Evolutionary conservation across 257 asterid genomes (phyloP).

Genomic region (Jasminum sambac): DNA sequence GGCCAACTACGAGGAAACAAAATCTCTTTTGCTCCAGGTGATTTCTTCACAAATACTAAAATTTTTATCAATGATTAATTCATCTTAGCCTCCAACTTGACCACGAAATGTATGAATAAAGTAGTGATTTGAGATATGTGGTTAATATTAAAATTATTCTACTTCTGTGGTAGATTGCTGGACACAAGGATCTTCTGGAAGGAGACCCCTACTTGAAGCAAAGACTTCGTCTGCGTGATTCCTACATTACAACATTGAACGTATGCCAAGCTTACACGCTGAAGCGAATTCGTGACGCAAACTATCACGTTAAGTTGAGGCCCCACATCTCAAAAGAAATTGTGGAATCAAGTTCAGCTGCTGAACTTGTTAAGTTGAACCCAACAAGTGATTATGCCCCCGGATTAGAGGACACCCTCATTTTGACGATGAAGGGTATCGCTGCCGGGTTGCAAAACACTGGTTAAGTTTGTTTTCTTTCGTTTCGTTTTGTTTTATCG

Average conservation of each 20-base stretch:
- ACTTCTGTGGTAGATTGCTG: constrained; percentile 39
- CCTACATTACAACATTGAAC: constrained; percentile 48
- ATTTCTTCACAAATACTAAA: background rate
- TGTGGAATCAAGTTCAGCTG: constrained; percentile 40
- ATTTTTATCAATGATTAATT: background rate
- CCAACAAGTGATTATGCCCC: constrained; percentile 55
- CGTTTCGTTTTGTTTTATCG: background rate
- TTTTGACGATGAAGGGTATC: constrained; percentile 59
- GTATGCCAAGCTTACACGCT: constrained; percentile 51
- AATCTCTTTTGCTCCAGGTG: constrained; percentile 44
- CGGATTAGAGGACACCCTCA: constrained; percentile 54
- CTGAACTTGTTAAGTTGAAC: constrained; percentile 41
- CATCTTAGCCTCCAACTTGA: background rate
- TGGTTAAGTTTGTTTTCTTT: constrained; percentile 29
- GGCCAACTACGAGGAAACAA: constrained; percentile 41
- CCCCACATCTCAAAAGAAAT: constrained; percentile 46
- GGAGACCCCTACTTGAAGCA: constrained; percentile 55
- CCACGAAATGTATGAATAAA: no score
- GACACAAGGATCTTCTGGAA: constrained; percentile 52
- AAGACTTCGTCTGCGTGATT: constrained; percentile 42
- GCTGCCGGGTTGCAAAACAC: constrained; percentile 66
- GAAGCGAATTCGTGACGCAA: constrained; percentile 47
- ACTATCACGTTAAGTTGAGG: constrained; percentile 36
- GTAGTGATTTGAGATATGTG: no score
- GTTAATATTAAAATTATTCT: background rate